Percentiles rank a stretch among this genome's conserved stretches.
These are phyloP conservation scores for Pichia norvegensis DNA, from an alignment of 1,139 yeast genomes.

Conservation along the genomic window DNA sequence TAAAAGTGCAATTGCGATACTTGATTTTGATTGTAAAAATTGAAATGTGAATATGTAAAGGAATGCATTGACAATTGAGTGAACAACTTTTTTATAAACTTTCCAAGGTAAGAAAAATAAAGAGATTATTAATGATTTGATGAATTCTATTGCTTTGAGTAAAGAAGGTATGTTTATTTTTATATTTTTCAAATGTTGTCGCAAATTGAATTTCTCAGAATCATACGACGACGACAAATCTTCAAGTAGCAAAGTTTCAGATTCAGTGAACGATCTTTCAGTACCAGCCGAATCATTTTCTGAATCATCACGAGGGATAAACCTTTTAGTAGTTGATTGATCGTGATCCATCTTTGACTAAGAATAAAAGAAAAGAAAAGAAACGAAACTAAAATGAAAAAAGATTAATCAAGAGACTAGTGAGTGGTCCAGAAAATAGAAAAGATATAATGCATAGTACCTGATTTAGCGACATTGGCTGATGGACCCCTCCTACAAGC, in stretches of 20 bases:
- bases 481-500: no score
- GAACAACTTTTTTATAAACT: not conserved
- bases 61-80: not conserved
- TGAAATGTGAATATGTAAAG: not conserved
- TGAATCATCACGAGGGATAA: no score
- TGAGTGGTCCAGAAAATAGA: no score
- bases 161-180: not conserved
- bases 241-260: not conserved
- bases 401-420: no score
- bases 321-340: no score
- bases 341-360: no score
- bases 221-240: not conserved
- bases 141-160: no score
- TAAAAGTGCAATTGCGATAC: not conserved
- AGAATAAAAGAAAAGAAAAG: no score
- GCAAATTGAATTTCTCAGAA: not conserved
- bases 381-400: no score
- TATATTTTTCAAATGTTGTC: no score
- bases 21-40: not conserved
- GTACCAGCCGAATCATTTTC: not conserved
- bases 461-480: no score
- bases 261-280: not conserved
- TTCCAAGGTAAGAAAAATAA: not conserved
- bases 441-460: no score
- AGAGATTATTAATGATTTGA: not conserved